Conservation (phyloP, 2,329 filamentous ascomycete species). For the Penicillium sp. region DNA sequence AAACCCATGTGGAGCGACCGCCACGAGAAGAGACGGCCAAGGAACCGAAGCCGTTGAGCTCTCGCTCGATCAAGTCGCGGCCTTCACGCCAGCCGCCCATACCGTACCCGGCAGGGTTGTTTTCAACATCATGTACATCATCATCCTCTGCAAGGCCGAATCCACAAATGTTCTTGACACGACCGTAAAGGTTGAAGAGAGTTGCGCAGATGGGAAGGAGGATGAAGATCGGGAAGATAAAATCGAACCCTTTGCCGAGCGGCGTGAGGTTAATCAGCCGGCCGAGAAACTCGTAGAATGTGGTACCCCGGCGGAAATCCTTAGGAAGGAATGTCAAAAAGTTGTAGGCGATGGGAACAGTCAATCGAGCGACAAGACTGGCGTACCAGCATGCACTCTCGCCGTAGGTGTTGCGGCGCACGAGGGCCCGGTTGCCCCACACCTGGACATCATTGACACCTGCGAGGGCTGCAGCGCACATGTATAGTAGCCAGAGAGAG, state of each 20-base stretch:
- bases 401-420: slow-evolving; percentile 82
- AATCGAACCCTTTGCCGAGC: slow-evolving; percentile 77
- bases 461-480: slow-evolving; percentile 83
- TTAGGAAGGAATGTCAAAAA: slow-evolving; percentile 84
- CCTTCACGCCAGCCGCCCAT: slow-evolving; percentile 88
- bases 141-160: slow-evolving; percentile 76
- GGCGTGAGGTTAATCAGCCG: slow-evolving; percentile 76
- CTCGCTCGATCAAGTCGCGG: slow-evolving; percentile 80
- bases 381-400: slow-evolving; percentile 97
- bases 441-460: slow-evolving; percentile 91
- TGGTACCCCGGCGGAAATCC: slow-evolving; percentile 67
- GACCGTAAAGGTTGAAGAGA: slow-evolving; percentile 83
- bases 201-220: slow-evolving; percentile 80
- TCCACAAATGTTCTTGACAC: slow-evolving; percentile 69
- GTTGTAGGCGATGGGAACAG: slow-evolving; percentile 90
- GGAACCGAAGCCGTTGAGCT: slow-evolving; percentile 61
- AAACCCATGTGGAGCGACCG: slow-evolving; percentile 28
- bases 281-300: slow-evolving; percentile 85
- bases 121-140: slow-evolving; percentile 56
- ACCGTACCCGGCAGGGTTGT: slow-evolving; percentile 62
- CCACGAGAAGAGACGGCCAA: slow-evolving; percentile 39
- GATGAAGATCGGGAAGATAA: slow-evolving; percentile 82
- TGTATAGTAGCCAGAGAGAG: slow-evolving; percentile 87
- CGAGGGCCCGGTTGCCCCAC: slow-evolving; percentile 92
- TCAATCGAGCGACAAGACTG: slow-evolving; percentile 84